These are phyloP conservation scores for Rhododendron ovatum DNA, from an alignment of 148 eudicot genomes.

Conservation along the genomic window DNA sequence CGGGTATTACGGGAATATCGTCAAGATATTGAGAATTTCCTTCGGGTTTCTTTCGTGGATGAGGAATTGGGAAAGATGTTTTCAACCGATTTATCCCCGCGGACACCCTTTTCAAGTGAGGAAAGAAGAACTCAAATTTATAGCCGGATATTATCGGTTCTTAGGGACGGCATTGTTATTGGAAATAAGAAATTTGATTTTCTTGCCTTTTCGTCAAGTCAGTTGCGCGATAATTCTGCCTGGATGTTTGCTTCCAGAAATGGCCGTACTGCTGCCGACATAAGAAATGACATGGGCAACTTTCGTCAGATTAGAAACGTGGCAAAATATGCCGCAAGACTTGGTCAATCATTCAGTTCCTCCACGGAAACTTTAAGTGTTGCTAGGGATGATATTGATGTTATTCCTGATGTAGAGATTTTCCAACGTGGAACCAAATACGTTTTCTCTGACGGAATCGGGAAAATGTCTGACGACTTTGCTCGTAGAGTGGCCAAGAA, in stretches of 20 bases:
- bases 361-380: slow-evolving; percentile 80
- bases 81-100: slow-evolving; percentile 66
- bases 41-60: slow-evolving; percentile 90
- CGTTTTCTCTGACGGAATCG: slow-evolving; percentile 89
- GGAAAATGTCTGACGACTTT: slow-evolving; percentile 78
- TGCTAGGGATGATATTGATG: slow-evolving; percentile 40
- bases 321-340: slow-evolving; percentile 94
- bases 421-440: slow-evolving; percentile 23
- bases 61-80: slow-evolving; percentile 66
- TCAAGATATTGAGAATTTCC: slow-evolving; percentile 59
- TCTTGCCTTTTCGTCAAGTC: slow-evolving; percentile 93
- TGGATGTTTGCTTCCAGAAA: slow-evolving; percentile 92
- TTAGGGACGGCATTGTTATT: slow-evolving; percentile 56
- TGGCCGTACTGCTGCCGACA: slow-evolving; percentile 53
- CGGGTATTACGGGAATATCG: slow-evolving; percentile 60
- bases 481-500: slow-evolving; percentile 69
- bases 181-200: slow-evolving; percentile 75
- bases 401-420: slow-evolving; percentile 52
- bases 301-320: slow-evolving; percentile 62
- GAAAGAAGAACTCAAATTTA: slow-evolving; percentile 49
- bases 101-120: slow-evolving; percentile 27
- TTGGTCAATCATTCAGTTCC: slow-evolving; percentile 91
- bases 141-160: slow-evolving; percentile 48
- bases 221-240: slow-evolving; percentile 77
- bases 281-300: slow-evolving; percentile 74